Evolutionary conservation across 805 yeast species (phyloP).

Genomic region (Zygosaccharomyces bailii): DNA sequence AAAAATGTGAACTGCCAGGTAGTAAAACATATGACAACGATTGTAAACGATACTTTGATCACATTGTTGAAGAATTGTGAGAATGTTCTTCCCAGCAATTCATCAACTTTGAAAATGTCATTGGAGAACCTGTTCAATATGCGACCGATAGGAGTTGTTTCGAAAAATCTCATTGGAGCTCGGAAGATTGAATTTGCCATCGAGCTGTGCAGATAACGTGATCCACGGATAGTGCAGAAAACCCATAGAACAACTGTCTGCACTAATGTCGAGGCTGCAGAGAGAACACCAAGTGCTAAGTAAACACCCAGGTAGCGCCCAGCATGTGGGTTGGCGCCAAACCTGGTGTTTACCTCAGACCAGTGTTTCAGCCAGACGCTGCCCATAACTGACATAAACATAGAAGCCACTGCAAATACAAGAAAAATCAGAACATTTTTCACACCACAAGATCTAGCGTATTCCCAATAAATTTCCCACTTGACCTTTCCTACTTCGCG

Average conservation of each 20-base stretch:
- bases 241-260: slow-evolving; percentile 75
- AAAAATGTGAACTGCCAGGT: slow-evolving; percentile 83
- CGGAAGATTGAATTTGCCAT: slow-evolving; percentile 75
- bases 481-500: slow-evolving; percentile 92
- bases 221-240: slow-evolving; percentile 78
- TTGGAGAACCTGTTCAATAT: slow-evolving; percentile 86
- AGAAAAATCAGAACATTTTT: slow-evolving; percentile 58
- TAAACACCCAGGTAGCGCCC: slow-evolving; percentile 70
- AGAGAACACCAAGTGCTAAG: slow-evolving; percentile 65
- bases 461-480: slow-evolving; percentile 76
- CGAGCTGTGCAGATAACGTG: slow-evolving; percentile 64
- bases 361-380: slow-evolving; percentile 95
- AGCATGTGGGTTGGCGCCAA: slow-evolving; percentile 71
- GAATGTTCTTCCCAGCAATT: slow-evolving; percentile 65
- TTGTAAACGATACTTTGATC: slow-evolving; percentile 66
- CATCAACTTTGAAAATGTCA: slow-evolving; percentile 88
- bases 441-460: slow-evolving; percentile 84
- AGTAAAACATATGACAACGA: slow-evolving; percentile 74
- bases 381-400: slow-evolving; percentile 59
- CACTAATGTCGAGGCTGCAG: slow-evolving; percentile 55
- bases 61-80: slow-evolving; percentile 62
- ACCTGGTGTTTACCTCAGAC: slow-evolving; percentile 81
- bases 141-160: slow-evolving; percentile 93
- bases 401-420: slow-evolving; percentile 52
- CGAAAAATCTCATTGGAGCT: slow-evolving; percentile 95